These are phyloP conservation scores for Yamadazyma spencermartinsiae DNA, from an alignment of 1,139 yeast genomes.

Conservation along the genomic window DNA sequence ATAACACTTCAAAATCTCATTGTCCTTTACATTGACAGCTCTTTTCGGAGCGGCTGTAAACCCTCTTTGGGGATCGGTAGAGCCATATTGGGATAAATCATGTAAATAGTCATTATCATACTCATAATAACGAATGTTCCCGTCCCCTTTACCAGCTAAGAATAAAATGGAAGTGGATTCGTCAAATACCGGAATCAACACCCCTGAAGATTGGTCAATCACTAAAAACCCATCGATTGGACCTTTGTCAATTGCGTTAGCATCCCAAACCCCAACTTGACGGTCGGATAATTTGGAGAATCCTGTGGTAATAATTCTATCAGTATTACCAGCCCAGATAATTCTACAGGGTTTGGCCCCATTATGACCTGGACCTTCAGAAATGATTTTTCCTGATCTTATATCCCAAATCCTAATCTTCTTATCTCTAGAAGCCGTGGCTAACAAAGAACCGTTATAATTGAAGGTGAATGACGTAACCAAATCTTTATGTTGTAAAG, in stretches of 20 bases:
- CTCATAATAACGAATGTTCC: slow-evolving; percentile 92
- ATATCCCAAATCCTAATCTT: slow-evolving; percentile 89
- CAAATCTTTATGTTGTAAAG: slow-evolving; percentile 83
- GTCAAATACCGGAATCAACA: slow-evolving; percentile 87
- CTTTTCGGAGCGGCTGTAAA: slow-evolving; percentile 87
- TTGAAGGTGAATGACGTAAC: slow-evolving; percentile 90
- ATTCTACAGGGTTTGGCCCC: slow-evolving; percentile 92
- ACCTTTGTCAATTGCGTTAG: slow-evolving; percentile 69
- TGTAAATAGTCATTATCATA: slow-evolving; percentile 77
- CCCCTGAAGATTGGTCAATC: slow-evolving; percentile 90
- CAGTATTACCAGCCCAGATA: slow-evolving; percentile 84
- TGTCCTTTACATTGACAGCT: slow-evolving; percentile 73
- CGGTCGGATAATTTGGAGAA: slow-evolving; percentile 91
- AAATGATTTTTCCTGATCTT: slow-evolving; percentile 66
- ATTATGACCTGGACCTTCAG: slow-evolving; percentile 87
- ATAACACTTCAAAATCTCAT: slow-evolving; percentile 78
- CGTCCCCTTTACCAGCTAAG: slow-evolving; percentile 97
- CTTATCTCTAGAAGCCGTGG: slow-evolving; percentile 92
- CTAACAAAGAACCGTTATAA: slow-evolving; percentile 82
- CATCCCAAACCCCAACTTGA: slow-evolving; percentile 92
- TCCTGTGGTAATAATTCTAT: slow-evolving; percentile 92
- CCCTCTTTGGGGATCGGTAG: slow-evolving; percentile 95
- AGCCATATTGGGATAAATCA: slow-evolving; percentile 82
- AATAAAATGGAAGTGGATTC: slow-evolving; percentile 76
- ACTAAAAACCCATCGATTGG: slow-evolving; percentile 86